phyloP scores from a whole-genome alignment of 495 filamentous ascomycete genomes.

The Aspergillus saccharolyticus region DNA sequence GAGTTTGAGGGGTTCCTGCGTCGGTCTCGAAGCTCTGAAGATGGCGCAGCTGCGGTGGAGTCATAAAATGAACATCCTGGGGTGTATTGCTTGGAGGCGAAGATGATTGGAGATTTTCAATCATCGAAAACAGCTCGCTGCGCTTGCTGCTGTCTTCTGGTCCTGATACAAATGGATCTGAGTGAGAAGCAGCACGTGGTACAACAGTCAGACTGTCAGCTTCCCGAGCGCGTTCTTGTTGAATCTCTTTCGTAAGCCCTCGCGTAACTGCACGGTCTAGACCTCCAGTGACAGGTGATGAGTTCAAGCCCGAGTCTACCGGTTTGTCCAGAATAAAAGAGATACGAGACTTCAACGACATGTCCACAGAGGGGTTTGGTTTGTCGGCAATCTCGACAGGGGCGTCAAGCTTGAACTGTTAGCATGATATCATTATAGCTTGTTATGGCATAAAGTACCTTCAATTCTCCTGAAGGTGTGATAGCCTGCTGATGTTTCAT shows the following conservation, averaged over 20 bases:
- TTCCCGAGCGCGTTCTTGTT: constrained; percentile 10
- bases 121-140: constrained; percentile 59
- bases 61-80: constrained; percentile 32
- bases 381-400: neutral
- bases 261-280: constrained; percentile 7
- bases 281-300: constrained; percentile 23
- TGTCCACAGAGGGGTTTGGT: constrained; percentile 13
- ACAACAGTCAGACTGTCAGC: neutral
- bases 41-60: constrained; percentile 29
- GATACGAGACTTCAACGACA: constrained; percentile 15
- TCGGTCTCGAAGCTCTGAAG: constrained; percentile 19
- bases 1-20: constrained; percentile 40
- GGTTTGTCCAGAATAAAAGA: constrained; percentile 16
- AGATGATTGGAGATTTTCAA: constrained; percentile 63
- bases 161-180: neutral
- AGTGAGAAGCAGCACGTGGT: neutral
- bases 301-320: constrained; percentile 17
- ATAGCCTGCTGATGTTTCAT: constrained; percentile 38
- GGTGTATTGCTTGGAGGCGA: constrained; percentile 35
- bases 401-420: neutral
- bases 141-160: constrained; percentile 49
- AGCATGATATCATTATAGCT: neutral
- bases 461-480: constrained; percentile 24
- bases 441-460: constrained; percentile 10
- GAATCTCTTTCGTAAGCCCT: constrained; percentile 14